Evolutionary conservation across 768 basidiomycete genomes (phyloP), one percentile per base, ranked within the genome.

Genomic region (Pulveroboletus frians): DNA sequence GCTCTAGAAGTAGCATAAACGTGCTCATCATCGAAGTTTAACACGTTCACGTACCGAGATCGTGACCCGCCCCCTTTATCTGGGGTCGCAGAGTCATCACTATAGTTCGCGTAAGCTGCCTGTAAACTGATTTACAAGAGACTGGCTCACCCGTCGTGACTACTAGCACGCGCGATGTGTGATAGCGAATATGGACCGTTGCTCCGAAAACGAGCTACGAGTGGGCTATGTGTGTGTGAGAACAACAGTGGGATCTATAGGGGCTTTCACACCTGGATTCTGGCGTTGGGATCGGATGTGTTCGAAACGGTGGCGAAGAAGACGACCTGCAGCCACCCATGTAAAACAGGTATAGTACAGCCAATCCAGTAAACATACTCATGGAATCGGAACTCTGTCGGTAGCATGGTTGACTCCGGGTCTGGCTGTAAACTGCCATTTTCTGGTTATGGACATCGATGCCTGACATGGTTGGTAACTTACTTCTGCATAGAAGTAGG

Each of bases 221-320:
- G 52, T 7, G 64, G 64, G 46, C 64, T 65, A 37, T 39, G 41
- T 29, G 27, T 32, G 20, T 6, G 32, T 62, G 43, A 57, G 61
- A 48, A 46, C 10, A 15, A 23, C 14, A 44, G 20, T 15, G 21
- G 15, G 23, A 18, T 32, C 23, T 6, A 15, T 17, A 17, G 9
- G 13, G 17, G 11, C 34, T 15, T 13, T 26, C 55, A 43, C 46
- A 69, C 66, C 66, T 67, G 9, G 68, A 37, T n/a, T 68, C 66
- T 20, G 66, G 66, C 7, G 68, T 67, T 29, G 66, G 55, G n/a
- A 68, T 66, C 2, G 51, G 43, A 41, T 54, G 49, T 20, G 51
- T 29, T 38, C 60, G 64, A 42, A 57, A 47, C 10, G 55, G 45
- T 30, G 52, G 51, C 14, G 61, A 48, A 26, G 63, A 57, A 20